Evolutionary conservation across 768 basidiomycete species (phyloP).

Genomic region (Strobilomyces dryophilus): DNA sequence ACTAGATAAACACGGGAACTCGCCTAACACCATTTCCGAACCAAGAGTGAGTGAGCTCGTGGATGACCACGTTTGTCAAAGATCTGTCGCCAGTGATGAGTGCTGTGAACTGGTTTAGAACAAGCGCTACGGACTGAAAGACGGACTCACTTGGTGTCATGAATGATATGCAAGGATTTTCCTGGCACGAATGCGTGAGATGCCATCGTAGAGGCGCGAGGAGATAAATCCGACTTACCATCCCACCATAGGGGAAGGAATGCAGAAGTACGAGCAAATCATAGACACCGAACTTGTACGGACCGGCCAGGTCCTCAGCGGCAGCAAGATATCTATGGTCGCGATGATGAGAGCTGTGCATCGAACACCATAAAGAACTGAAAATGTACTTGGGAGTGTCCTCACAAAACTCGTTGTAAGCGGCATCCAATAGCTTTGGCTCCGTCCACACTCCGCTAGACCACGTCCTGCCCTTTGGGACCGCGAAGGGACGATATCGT

Average conservation of each 20-base stretch:
- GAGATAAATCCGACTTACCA: slow-evolving; percentile 41
- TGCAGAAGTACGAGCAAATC: slow-evolving; percentile 87
- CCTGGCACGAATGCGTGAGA: slow-evolving; percentile 39
- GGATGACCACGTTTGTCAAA: slow-evolving; percentile 84
- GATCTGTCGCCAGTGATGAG: slow-evolving; percentile 83
- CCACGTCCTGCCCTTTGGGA: slow-evolving; percentile 65
- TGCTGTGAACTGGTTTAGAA: slow-evolving; percentile 36
- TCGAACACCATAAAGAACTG: too few relatives aligned
- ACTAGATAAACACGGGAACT: slow-evolving; percentile 16
- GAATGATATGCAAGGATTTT: slow-evolving; percentile 87
- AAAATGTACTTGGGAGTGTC: slow-evolving; percentile 66
- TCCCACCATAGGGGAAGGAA: slow-evolving; percentile 90
- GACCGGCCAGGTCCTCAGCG: slow-evolving; percentile 43
- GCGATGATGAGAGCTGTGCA: not conserved
- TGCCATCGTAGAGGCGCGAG: not conserved
- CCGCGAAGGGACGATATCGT: slow-evolving; percentile 61
- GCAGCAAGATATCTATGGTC: slow-evolving; percentile 56
- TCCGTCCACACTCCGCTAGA: slow-evolving; percentile 88
- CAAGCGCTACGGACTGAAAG: not conserved
- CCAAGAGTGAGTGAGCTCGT: slow-evolving; percentile 85
- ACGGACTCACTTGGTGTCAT: slow-evolving; percentile 69
- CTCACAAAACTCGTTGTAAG: slow-evolving; percentile 84
- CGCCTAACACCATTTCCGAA: slow-evolving; percentile 90
- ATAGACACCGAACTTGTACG: slow-evolving; percentile 84
- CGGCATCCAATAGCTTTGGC: slow-evolving; percentile 70